Conservation (phyloP, 805 yeast genomes). For the Wickerhamiella lipophila region DNA sequence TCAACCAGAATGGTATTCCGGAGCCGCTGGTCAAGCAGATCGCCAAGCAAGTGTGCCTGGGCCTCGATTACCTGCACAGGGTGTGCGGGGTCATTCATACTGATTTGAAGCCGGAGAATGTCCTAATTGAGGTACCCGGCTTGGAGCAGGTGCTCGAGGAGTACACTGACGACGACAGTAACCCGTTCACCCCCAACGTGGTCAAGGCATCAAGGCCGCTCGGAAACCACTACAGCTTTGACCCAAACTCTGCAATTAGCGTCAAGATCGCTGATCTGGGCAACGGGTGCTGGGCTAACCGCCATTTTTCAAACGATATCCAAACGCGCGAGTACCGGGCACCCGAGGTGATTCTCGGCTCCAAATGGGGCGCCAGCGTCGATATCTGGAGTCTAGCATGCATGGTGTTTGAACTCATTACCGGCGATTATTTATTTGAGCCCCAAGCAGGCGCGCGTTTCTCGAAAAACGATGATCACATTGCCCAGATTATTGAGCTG, state of each 20-base stretch:
- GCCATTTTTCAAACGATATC: slow-evolving; percentile 76
- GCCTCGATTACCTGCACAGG: slow-evolving; percentile 59
- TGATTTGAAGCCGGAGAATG: slow-evolving; percentile 63
- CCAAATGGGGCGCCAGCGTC: slow-evolving; percentile 87
- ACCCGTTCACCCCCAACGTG: slow-evolving; percentile 24
- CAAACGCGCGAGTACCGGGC: slow-evolving; percentile 89
- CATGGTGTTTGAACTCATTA: slow-evolving; percentile 73
- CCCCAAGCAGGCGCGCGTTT: slow-evolving; percentile 52
- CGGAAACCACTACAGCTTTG: slow-evolving; percentile 13
- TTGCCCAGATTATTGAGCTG: slow-evolving; percentile 86
- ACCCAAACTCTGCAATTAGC: slow-evolving; percentile 24
- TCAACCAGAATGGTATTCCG: slow-evolving; percentile 69
- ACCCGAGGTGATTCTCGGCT: slow-evolving; percentile 73
- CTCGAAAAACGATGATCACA: slow-evolving; percentile 85
- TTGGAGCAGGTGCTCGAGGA: slow-evolving; percentile 62
- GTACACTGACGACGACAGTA: slow-evolving; percentile 50
- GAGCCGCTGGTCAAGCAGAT: slow-evolving; percentile 63
- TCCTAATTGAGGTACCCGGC: slow-evolving; percentile 68
- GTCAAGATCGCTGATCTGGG: slow-evolving; percentile 91
- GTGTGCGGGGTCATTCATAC: slow-evolving; percentile 66
- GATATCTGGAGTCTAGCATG: slow-evolving; percentile 97
- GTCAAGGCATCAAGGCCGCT: slow-evolving; percentile 31
- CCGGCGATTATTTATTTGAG: slow-evolving; percentile 91
- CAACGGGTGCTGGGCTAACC: slow-evolving; percentile 71
- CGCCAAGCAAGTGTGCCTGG: slow-evolving; percentile 61